Evolutionary conservation across 139 green algal species (phyloP).

Genomic region (Zygnema circumcarinatum): DNA sequence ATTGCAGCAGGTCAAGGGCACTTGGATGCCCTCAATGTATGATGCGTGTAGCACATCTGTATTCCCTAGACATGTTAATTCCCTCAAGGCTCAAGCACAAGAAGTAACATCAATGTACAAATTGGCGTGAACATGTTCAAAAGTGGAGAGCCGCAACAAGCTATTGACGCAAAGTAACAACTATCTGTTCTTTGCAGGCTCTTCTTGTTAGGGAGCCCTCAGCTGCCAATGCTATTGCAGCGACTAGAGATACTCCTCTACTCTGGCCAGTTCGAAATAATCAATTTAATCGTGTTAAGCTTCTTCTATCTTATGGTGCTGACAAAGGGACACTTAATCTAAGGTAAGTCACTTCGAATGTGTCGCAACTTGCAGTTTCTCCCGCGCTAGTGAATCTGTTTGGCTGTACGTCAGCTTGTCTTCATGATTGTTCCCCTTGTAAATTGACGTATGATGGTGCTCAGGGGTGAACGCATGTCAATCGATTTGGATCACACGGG

Average conservation of each 20-base stretch:
- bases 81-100: background rate
- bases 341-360: too few species aligned
- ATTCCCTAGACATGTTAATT: background rate
- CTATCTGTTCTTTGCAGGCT: background rate
- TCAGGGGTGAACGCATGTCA: too few species aligned
- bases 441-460: too few species aligned
- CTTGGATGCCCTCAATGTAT: slow-evolving; percentile 29
- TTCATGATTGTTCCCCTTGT: background rate
- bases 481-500: too few species aligned
- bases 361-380: too few species aligned
- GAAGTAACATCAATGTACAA: background rate
- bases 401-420: background rate
- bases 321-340: background rate
- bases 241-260: slow-evolving; percentile 1
- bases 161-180: background rate
- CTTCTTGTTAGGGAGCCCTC: slow-evolving; percentile 14
- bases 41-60: background rate
- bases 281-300: slow-evolving; percentile 21
- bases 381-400: too few species aligned
- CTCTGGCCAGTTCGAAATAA: slow-evolving; percentile 25
- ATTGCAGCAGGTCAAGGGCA: slow-evolving; percentile 31
- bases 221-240: slow-evolving; percentile 1
- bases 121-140: too few species aligned
- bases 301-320: slow-evolving; percentile 27
- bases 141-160: too few species aligned